Evolutionary conservation across 2,329 filamentous ascomycete genomes (phyloP).

Genomic region (Cercospora zeae-maydis): DNA sequence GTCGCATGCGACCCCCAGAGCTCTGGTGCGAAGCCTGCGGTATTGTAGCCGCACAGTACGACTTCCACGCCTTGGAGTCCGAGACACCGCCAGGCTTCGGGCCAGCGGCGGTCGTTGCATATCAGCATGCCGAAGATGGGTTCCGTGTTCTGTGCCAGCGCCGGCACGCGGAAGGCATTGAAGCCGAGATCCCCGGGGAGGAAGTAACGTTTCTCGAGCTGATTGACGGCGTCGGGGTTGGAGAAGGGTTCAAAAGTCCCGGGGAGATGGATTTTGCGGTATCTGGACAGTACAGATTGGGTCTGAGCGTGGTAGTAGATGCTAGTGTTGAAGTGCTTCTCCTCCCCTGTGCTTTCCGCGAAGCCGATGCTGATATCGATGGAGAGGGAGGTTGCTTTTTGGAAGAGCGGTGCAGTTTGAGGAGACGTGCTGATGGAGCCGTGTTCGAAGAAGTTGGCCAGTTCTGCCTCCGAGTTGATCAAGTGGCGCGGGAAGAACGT

Average conservation of each 20-base stretch:
- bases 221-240: constrained; percentile 47
- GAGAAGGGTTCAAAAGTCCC: constrained; percentile 50
- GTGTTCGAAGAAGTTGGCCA: constrained; percentile 51
- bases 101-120: constrained; percentile 55
- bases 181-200: constrained; percentile 52
- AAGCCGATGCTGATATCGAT: constrained; percentile 54
- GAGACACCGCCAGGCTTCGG: constrained; percentile 50
- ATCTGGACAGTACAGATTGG: constrained; percentile 47
- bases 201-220: constrained; percentile 56
- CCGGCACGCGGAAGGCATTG: constrained; percentile 50
- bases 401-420: constrained; percentile 48
- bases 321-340: constrained; percentile 48
- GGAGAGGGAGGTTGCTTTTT: constrained; percentile 44
- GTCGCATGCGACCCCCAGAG: constrained; percentile 40
- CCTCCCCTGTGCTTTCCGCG: constrained; percentile 46
- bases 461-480: constrained; percentile 43
- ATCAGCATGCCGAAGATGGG: constrained; percentile 54
- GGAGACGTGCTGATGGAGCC: constrained; percentile 41
- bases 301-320: constrained; percentile 50
- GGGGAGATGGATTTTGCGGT: constrained; percentile 54
- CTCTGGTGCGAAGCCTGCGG: constrained; percentile 48
- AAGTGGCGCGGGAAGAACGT: constrained; percentile 55
- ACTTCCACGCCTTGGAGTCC: constrained; percentile 51
- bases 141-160: constrained; percentile 39
- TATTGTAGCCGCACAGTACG: constrained; percentile 52